phyloP scores from a whole-genome alignment of 305 asterid genomes.

The Petunia hybrid region DNA sequence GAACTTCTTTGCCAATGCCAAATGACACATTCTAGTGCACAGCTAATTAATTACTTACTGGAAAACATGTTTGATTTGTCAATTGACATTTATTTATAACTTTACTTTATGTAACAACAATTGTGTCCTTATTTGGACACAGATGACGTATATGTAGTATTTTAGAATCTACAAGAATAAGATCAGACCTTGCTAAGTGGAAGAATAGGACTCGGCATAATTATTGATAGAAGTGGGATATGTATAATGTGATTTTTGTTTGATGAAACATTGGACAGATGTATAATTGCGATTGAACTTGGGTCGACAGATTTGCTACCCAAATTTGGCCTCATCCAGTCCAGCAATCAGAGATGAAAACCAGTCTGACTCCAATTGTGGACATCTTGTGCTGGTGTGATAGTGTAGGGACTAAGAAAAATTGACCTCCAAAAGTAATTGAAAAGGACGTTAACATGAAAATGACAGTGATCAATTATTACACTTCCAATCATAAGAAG shows the following conservation, averaged over 20 bases:
- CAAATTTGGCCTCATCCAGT: background rate
- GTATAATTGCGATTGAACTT: background rate
- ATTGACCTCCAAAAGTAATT: background rate
- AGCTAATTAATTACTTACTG: too few species aligned
- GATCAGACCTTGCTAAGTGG: background rate
- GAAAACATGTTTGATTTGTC: too few species aligned
- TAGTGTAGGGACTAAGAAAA: background rate
- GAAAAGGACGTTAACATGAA: background rate
- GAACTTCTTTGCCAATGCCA: too few species aligned
- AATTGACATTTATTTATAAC: too few species aligned
- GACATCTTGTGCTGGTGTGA: background rate
- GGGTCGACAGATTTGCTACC: background rate
- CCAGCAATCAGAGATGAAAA: background rate
- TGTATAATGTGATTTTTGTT: background rate
- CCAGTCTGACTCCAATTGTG: background rate
- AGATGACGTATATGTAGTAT: background rate
- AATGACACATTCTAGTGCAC: too few species aligned
- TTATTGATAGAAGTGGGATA: background rate
- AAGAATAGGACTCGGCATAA: background rate
- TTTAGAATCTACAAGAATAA: too few species aligned
- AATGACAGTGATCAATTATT: background rate
- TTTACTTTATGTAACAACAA: background rate
- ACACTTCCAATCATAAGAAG: background rate
- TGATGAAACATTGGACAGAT: background rate
- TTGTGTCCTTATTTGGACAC: background rate